Base-by-base conservation (phyloP, 2,329 filamentous ascomycete species). In the Arthrobotrys entomopaga region DNA sequence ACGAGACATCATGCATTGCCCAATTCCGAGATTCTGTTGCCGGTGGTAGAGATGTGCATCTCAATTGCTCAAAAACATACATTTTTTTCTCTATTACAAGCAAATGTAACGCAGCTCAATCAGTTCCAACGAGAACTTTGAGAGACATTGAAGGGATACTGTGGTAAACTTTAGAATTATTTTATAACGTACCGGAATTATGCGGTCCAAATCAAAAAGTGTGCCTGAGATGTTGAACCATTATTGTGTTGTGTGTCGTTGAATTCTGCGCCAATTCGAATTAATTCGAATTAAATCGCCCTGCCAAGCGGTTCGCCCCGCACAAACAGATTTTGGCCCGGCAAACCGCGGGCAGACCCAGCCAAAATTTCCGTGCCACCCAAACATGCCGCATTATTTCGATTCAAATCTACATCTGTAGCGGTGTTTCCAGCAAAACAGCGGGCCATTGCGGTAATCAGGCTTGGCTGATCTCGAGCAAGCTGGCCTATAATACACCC, bases 281-380 rank as follows among this genome's bases (percentile, higher is more conserved):
- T 34, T 34, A 34, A 16, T 15, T 20, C 6, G 13, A 20, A 15
- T 63, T 19, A 34, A 29, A 48, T 40, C 61, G 56, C 29, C 56
- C 65, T 67, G 65, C 65, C 65, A 69, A 69, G 65, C 15, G 65
- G 56, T 69, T 69, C 65, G 56, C 65, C 38, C 65, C 56, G 56
- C 56, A 26, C 46, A 22, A 38, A 29, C 24, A 34, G 1, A 19
- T 54, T 56, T 49, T 49, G 2, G 48, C 61, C 65, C 65, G 65
- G 57, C 5, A 50, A 22, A 61, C 56, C 65, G 65, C 65, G 65
- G 65, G 13, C 48, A 26, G 65, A 38, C 49, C 53, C 40, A 34
- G 65, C 29, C 29, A 57, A 24, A 59, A 67, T 52, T 40, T 52
- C 53, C 63, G 54, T 46, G 20, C 29, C 29, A 34, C n/a, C 53